These are phyloP conservation scores for Globisporangium carolinianum DNA, from an alignment of 352 stramenopile genomes.

Conservation along the genomic window DNA sequence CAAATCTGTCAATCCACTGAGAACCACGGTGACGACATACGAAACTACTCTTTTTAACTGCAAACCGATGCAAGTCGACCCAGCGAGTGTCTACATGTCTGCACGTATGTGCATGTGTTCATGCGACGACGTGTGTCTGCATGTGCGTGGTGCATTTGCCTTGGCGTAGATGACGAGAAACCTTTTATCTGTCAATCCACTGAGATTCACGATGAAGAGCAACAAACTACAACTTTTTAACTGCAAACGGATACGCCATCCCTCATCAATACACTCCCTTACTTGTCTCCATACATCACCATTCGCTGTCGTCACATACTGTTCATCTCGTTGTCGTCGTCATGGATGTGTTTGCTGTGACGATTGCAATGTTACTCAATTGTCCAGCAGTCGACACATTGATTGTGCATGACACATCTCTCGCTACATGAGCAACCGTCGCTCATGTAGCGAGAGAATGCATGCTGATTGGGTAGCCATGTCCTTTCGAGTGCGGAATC, in stretches of 20 bases:
- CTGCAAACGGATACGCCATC: slow-evolving; percentile 22
- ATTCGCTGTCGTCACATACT: background rate
- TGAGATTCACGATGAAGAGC: slow-evolving; percentile 74
- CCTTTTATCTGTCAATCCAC: slow-evolving; percentile 72
- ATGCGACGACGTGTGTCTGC: background rate
- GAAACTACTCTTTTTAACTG: slow-evolving; percentile 86
- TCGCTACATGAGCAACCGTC: no score
- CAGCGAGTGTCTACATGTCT: background rate
- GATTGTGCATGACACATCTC: background rate
- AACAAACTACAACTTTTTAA: slow-evolving; percentile 83
- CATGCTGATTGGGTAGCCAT: no score
- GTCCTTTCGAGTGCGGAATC: no score
- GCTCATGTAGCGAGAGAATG: no score
- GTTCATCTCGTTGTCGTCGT: background rate
- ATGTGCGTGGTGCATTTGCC: background rate
- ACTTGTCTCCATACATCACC: no score
- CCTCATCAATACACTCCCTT: slow-evolving; percentile 1
- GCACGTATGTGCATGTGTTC: slow-evolving; percentile 2
- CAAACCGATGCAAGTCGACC: slow-evolving; percentile 54
- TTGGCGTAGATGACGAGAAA: slow-evolving; percentile 64
- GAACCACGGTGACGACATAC: slow-evolving; percentile 65
- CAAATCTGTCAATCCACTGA: slow-evolving; percentile 75
- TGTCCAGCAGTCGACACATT: background rate
- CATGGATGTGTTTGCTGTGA: background rate
- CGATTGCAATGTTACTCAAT: background rate